Conservation (phyloP, 495 filamentous ascomycete genomes). For the Annulohypoxylon bovei region DNA sequence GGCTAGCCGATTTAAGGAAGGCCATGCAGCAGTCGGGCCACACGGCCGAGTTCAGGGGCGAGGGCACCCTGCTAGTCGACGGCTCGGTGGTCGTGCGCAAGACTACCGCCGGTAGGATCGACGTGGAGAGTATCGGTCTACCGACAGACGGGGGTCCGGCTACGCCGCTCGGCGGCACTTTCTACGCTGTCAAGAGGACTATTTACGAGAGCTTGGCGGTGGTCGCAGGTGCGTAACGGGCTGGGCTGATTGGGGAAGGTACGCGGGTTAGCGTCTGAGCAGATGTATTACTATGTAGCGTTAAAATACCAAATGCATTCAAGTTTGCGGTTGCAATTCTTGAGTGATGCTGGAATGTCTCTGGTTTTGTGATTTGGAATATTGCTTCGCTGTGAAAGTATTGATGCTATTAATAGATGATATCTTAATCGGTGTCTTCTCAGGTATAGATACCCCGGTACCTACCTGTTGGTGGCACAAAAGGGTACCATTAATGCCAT, state of each 20-base stretch:
- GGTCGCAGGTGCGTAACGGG: constrained; percentile 70
- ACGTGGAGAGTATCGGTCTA: constrained; percentile 81
- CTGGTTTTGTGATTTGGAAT: background rate
- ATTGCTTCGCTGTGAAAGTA: background rate
- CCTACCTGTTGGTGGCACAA: too few species aligned
- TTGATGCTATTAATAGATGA: too few species aligned
- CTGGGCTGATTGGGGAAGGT: background rate
- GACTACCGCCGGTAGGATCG: constrained; percentile 83
- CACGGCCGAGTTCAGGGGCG: constrained; percentile 90
- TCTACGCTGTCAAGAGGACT: constrained; percentile 79
- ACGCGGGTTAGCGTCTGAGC: background rate
- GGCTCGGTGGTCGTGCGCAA: constrained; percentile 89
- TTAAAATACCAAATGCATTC: background rate
- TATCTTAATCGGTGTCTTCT: too few species aligned
- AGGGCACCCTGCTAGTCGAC: constrained; percentile 91
- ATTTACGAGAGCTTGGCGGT: constrained; percentile 88
- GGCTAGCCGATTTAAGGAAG: constrained; percentile 86
- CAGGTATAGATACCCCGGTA: too few species aligned
- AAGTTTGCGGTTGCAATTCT: background rate
- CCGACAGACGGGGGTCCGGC: constrained; percentile 52
- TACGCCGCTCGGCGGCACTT: constrained; percentile 62
- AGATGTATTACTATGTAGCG: constrained; percentile 27
- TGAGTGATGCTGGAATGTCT: background rate
- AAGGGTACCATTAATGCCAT: too few species aligned
- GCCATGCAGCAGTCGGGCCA: constrained; percentile 84